Conservation (phyloP, 1,284 basidiomycete genomes). For the Marasmius fiardii region DNA sequence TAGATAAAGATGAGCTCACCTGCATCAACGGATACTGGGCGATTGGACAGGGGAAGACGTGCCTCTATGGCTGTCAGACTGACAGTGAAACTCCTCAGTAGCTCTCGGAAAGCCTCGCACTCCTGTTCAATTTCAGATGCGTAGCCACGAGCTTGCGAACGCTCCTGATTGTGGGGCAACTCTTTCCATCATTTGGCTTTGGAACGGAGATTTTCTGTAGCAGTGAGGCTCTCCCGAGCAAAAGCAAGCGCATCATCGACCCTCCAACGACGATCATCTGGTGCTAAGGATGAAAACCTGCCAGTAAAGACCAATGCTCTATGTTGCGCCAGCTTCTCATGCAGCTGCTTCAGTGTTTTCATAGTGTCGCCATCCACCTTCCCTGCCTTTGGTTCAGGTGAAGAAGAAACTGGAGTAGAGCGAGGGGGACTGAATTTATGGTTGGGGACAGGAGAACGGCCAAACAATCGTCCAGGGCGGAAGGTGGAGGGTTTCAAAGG, state of each 20-base stretch:
- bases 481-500: no score
- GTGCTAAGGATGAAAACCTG: background rate
- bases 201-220: background rate
- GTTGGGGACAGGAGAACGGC: no score
- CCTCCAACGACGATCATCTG: background rate
- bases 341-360: no score
- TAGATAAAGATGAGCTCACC: background rate
- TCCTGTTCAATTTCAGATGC: background rate
- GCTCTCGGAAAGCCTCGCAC: background rate
- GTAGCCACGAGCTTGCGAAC: background rate
- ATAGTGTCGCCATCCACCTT: no score
- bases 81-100: background rate
- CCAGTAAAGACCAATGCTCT: background rate
- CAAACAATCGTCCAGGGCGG: no score
- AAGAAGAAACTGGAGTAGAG: no score
- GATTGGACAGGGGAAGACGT: background rate
- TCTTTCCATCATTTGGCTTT: background rate
- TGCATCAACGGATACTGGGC: background rate
- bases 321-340: background rate
- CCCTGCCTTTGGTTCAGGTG: no score
- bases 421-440: no score
- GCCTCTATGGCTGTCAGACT: background rate
- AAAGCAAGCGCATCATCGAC: background rate
- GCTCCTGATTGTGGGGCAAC: background rate
- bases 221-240: background rate